phyloP scores from a whole-genome alignment of 2,329 filamentous ascomycete genomes.

The Neoarthrinium moseri region DNA sequence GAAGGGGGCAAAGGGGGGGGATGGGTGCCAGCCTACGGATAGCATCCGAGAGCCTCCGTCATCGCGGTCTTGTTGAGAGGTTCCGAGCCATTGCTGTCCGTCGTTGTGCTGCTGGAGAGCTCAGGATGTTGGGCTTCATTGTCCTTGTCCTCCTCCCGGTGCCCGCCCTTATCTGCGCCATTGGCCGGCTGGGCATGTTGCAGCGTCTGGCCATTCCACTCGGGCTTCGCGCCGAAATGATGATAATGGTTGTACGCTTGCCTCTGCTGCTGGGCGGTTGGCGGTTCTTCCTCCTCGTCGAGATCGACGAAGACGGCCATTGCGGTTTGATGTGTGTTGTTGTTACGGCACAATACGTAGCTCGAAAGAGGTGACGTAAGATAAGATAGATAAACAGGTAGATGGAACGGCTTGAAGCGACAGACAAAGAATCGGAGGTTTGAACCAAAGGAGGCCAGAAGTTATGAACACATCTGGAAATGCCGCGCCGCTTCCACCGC shows the following conservation, averaged over 20 bases:
- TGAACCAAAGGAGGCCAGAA: background rate
- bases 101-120: slow-evolving; percentile 7
- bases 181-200: slow-evolving; percentile 13
- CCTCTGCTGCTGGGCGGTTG: slow-evolving; percentile 15
- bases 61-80: slow-evolving; percentile 56
- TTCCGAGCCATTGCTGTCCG: background rate
- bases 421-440: background rate
- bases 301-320: slow-evolving; percentile 35
- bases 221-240: slow-evolving; percentile 16
- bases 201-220: slow-evolving; percentile 23
- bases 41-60: slow-evolving; percentile 63
- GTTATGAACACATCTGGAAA: background rate
- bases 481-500: no score
- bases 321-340: background rate
- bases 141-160: background rate
- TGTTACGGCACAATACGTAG: no score
- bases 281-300: slow-evolving; percentile 28
- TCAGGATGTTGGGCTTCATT: slow-evolving; percentile 3
- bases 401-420: no score
- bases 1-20: slow-evolving; percentile 20
- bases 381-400: no score
- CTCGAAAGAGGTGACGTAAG: slow-evolving; percentile 6
- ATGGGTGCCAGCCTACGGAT: slow-evolving; percentile 57
- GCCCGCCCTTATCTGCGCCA: slow-evolving; percentile 6
- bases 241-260: background rate